Conservation (phyloP, 2,329 filamentous ascomycete species). For the Fusarium buxicola region DNA sequence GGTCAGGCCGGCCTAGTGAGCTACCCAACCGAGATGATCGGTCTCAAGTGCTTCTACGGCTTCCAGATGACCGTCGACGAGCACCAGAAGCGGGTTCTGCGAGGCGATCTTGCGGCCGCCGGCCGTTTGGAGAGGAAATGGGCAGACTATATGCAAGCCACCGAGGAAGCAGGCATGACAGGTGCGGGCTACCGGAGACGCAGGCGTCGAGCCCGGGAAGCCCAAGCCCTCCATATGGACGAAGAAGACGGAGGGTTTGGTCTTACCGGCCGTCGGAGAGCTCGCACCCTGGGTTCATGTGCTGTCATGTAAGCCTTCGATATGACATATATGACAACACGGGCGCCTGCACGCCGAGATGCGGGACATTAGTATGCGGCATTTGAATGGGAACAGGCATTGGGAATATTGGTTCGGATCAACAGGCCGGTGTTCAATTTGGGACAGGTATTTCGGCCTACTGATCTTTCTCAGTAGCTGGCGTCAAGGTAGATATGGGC, state of each 20-base stretch:
- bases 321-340: conserved; percentile 7
- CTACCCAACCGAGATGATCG: conserved; percentile 83
- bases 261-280: conserved; percentile 67
- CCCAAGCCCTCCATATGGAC: conserved; percentile 81
- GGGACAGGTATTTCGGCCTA: conserved; percentile 16
- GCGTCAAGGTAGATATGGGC: conserved; percentile 41
- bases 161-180: conserved; percentile 80
- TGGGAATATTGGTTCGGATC: conserved; percentile 13
- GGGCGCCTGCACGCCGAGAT: conserved; percentile 1
- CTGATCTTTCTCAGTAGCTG: conserved; percentile 19
- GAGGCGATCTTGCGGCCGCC: conserved; percentile 80
- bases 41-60: conserved; percentile 92
- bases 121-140: conserved; percentile 87
- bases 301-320: conserved; percentile 68
- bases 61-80: conserved; percentile 97
- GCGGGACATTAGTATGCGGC: conserved; percentile 9
- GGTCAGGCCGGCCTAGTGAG: conserved; percentile 56
- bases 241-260: conserved; percentile 77
- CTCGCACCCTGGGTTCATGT: conserved; percentile 72
- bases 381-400: conserved; percentile 5
- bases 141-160: conserved; percentile 94
- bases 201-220: conserved; percentile 82
- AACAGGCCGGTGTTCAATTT: conserved; percentile 25
- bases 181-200: conserved; percentile 76
- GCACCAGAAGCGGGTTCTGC: conserved; percentile 86